Percentiles rank a stretch among this genome's conserved stretches.
Conservation (phyloP, 345 rosid genomes). For the Hevea brasiliensis region DNA sequence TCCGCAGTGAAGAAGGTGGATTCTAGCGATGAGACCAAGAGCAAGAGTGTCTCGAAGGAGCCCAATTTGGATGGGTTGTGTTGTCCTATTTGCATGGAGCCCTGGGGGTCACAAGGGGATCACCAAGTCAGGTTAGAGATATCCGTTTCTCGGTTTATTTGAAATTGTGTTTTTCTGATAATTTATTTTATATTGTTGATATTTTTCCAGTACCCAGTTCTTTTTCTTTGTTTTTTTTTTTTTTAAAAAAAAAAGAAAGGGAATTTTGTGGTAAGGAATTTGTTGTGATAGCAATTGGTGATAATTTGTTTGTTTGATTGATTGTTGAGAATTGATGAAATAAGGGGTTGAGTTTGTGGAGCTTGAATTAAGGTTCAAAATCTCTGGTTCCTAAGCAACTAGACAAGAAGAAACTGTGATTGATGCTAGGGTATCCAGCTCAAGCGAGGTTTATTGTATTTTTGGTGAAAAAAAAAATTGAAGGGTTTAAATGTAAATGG, state of each 20-base stretch:
- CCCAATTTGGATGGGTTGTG: conserved; percentile 1
- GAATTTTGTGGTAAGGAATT: too few species aligned
- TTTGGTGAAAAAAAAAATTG: too few species aligned
- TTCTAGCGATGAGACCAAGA: background rate
- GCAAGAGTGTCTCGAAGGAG: background rate
- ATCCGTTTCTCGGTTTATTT: too few species aligned
- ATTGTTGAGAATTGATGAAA: background rate
- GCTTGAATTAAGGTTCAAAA: background rate
- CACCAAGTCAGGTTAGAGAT: conserved; percentile 10
- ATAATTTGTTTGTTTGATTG: background rate
- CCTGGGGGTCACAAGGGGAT: conserved; percentile 10
- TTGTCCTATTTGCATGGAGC: conserved; percentile 12
- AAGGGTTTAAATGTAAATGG: too few species aligned
- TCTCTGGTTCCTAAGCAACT: background rate
- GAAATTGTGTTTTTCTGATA: too few species aligned
- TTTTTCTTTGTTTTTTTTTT: conserved; percentile 18
- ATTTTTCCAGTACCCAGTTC: background rate
- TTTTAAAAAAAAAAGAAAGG: too few species aligned
- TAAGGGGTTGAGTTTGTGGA: background rate
- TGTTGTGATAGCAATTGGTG: conserved; percentile 13
- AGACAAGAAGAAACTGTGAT: background rate
- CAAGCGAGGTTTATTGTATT: too few species aligned
- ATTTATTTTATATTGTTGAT: too few species aligned
- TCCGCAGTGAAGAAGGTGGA: background rate
- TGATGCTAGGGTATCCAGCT: background rate